Evolutionary conservation across 2,329 filamentous ascomycete genomes (phyloP).

Genomic region (Beauveria medogensis): DNA sequence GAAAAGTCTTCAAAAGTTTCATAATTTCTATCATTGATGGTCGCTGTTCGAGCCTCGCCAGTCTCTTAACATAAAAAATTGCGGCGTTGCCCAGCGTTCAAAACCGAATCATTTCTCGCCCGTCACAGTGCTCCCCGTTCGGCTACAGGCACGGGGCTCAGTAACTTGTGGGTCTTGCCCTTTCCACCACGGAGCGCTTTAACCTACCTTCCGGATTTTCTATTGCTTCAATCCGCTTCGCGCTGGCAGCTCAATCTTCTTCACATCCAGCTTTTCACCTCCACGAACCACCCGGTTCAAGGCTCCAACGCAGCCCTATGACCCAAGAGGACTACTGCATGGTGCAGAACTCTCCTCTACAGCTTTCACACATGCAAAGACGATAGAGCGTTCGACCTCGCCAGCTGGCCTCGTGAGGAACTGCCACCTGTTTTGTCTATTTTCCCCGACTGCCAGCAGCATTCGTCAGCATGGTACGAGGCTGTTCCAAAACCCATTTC

Average conservation of each 20-base stretch:
- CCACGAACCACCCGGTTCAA: conserved; percentile 1
- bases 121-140: no score
- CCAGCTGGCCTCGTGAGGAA: conserved; percentile 11
- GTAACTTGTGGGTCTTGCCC: conserved; percentile 4
- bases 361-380: conserved; percentile 6
- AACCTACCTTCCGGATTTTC: conserved; percentile 10
- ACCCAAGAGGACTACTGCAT: conserved; percentile 4
- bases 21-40: no score
- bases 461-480: conserved; percentile 6
- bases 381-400: neutral
- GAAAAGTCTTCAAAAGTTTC: no score
- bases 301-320: neutral
- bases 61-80: no score
- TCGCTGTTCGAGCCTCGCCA: no score
- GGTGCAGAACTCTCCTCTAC: neutral
- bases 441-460: neutral
- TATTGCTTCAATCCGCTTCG: conserved; percentile 8
- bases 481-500: neutral
- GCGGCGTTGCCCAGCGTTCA: no score
- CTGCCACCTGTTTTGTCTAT: neutral
- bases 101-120: no score
- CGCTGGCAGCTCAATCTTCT: neutral
- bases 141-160: neutral
- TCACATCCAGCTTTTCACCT: conserved; percentile 2
- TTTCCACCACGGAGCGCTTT: conserved; percentile 9